phyloP scores from a whole-genome alignment of 2,329 filamentous ascomycete species.

The Epichloe amarillans region DNA sequence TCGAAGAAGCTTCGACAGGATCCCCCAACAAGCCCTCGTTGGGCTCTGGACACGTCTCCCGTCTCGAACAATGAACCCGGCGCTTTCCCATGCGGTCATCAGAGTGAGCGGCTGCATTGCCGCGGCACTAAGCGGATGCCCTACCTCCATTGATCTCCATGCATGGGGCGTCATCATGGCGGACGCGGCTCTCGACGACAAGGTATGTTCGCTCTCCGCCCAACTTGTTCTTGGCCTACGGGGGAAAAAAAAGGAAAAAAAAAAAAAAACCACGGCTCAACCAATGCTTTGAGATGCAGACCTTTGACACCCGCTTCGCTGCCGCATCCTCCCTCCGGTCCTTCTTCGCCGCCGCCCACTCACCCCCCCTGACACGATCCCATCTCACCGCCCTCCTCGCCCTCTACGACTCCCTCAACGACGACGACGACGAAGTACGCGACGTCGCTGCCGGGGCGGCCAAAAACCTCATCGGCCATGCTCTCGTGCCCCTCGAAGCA shows the following conservation, averaged over 20 bases:
- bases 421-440: constrained; percentile 86
- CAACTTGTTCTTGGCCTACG: too few species aligned
- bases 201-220: constrained; percentile 20
- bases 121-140: constrained; percentile 16
- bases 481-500: constrained; percentile 34
- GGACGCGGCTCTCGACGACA: constrained; percentile 33
- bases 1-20: constrained; percentile 10
- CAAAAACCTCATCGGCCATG: constrained; percentile 28
- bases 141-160: constrained; percentile 12
- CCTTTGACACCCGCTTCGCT: constrained; percentile 52
- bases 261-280: background rate
- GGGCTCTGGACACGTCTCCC: constrained; percentile 28
- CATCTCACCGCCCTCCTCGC: constrained; percentile 47
- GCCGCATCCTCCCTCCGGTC: constrained; percentile 41
- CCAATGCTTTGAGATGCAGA: constrained; percentile 22
- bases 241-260: rapidly evolving
- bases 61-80: constrained; percentile 29
- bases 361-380: constrained; percentile 12
- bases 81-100: constrained; percentile 35
- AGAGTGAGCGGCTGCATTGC: constrained; percentile 33
- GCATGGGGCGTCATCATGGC: constrained; percentile 38
- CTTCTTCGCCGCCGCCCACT: constrained; percentile 26
- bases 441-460: constrained; percentile 44
- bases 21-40: constrained; percentile 23
- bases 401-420: constrained; percentile 65